Evolutionary conservation across 2,329 filamentous ascomycete species (phyloP).

Genomic region (Neopestalotiopsis clavispora): DNA sequence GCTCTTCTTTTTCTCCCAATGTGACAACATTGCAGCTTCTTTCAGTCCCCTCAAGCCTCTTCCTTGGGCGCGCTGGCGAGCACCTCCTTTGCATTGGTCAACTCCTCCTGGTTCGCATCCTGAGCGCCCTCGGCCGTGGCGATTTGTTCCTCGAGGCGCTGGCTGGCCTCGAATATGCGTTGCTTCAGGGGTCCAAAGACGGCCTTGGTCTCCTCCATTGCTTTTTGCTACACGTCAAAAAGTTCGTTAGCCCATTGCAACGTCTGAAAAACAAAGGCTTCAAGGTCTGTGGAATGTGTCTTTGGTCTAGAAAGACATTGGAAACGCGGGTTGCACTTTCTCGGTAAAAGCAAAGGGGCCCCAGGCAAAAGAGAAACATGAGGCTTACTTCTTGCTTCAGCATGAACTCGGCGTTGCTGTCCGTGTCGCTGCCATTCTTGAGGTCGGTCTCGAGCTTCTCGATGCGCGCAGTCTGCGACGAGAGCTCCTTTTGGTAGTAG

Average conservation of each 20-base stretch:
- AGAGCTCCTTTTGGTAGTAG: constrained; percentile 87
- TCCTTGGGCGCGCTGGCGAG: constrained; percentile 21
- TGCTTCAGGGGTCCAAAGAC: constrained; percentile 75
- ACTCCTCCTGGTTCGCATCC: constrained; percentile 50
- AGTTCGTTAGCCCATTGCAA: background rate
- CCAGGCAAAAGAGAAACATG: background rate
- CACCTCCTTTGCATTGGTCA: constrained; percentile 59
- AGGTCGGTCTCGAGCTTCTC: constrained; percentile 69
- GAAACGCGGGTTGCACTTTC: too few species aligned
- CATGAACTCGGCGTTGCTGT: constrained; percentile 77
- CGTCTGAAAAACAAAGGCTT: too few species aligned
- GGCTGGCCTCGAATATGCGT: constrained; percentile 74
- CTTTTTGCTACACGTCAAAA: constrained; percentile 64
- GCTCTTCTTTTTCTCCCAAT: background rate
- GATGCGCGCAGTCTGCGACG: constrained; percentile 74
- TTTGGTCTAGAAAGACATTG: too few species aligned
- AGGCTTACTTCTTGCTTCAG: constrained; percentile 82
- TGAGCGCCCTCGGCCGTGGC: constrained; percentile 62
- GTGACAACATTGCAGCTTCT: too few species aligned
- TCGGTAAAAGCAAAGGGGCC: too few species aligned
- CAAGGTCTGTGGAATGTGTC: too few species aligned
- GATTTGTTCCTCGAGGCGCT: constrained; percentile 77
- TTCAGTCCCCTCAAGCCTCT: constrained; percentile 2
- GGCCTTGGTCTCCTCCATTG: constrained; percentile 84
- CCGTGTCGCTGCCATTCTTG: constrained; percentile 55